Percentiles rank a stretch among this genome's conserved stretches.
Evolutionary conservation across 2,329 filamentous ascomycete species (phyloP).

Genomic region (Aspergillus brasiliensis): DNA sequence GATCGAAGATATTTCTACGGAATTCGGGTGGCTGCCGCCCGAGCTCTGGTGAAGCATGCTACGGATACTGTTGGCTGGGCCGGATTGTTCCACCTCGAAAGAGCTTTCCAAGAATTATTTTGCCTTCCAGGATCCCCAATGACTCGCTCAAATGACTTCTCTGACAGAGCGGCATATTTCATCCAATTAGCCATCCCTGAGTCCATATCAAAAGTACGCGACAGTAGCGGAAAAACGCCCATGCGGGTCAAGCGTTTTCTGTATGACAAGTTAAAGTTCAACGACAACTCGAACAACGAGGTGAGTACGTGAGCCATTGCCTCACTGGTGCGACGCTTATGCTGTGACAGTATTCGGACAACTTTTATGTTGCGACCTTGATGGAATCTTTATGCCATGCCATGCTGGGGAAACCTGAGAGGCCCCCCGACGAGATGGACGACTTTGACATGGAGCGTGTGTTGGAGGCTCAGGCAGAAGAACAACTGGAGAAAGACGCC

Average conservation of each 20-base stretch:
- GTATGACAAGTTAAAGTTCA: constrained; percentile 85
- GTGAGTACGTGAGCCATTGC: constrained; percentile 31
- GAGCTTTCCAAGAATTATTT: constrained; percentile 84
- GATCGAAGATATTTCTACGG: constrained; percentile 92
- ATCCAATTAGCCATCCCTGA: constrained; percentile 81
- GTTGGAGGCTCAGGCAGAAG: constrained; percentile 52
- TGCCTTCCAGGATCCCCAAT: constrained; percentile 77
- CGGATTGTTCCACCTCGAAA: constrained; percentile 80
- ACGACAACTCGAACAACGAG: constrained; percentile 87
- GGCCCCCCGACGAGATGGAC: constrained; percentile 44
- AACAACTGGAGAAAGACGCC: constrained; percentile 59
- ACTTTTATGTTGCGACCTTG: constrained; percentile 81
- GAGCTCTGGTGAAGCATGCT: constrained; percentile 75
- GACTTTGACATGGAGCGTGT: constrained; percentile 51
- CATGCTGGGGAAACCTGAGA: constrained; percentile 49
- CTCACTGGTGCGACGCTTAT: constrained; percentile 11
- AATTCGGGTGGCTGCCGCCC: constrained; percentile 81
- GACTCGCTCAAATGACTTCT: constrained; percentile 87
- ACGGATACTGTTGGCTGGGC: constrained; percentile 71
- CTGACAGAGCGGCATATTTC: constrained; percentile 79
- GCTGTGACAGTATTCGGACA: constrained; percentile 69
- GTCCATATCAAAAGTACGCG: constrained; percentile 77
- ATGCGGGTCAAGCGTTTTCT: constrained; percentile 79
- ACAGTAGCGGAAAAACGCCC: constrained; percentile 74
- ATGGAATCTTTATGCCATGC: constrained; percentile 65